Base-by-base conservation (phyloP, 352 stramenopile species). In the Globisporangium okanoganense region DNA sequence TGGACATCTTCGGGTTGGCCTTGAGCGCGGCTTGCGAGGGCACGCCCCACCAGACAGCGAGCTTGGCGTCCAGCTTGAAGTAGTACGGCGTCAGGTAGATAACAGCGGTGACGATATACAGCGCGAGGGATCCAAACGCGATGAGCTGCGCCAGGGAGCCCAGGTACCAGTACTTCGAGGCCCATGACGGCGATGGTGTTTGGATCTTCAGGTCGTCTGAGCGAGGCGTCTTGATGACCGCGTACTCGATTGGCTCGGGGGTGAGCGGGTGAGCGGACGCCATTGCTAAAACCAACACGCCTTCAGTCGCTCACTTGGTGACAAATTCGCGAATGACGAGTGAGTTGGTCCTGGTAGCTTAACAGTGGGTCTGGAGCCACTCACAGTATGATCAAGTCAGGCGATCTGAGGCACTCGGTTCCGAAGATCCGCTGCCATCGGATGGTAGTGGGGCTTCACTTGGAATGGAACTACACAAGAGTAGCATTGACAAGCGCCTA, bases 81-180 rank as follows among this genome's bases (percentile, higher is more conserved):
- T 65, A 69, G 54, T 67, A 67, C 55, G 61, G 61, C 36, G 61
- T 67, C 44, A 69, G 18, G 49, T 69, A 69, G 24, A 65, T 33
- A 8, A 57, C 49, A 0, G 56, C 24, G 10, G 56, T 57, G 25
- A 49, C 38, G 24, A 65, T 22, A 22, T 69, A 69, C 22, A 69
- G n/a, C n/a, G 31, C 56, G 25, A 59, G 18, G 10, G 56, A 48
- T 18, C 38, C 62, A 20, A 51, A 20, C 6, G 51, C 29, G 41
- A 65, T 20, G 7, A 65, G 20, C 35, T 65, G 62, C 10, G 62
- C 62, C 33, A 69, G 3, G 27, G 25, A 57, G 43, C 48, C 62
- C 36, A 69, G 36, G 51, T 61, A 65, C 56, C 62, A 61, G 57
- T 69, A 29, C 41, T 64, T 61, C 18, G 24, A 7, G 7, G 8